phyloP scores from a whole-genome alignment of 2,329 filamentous ascomycete genomes.

The Talaromyces sp. region DNA sequence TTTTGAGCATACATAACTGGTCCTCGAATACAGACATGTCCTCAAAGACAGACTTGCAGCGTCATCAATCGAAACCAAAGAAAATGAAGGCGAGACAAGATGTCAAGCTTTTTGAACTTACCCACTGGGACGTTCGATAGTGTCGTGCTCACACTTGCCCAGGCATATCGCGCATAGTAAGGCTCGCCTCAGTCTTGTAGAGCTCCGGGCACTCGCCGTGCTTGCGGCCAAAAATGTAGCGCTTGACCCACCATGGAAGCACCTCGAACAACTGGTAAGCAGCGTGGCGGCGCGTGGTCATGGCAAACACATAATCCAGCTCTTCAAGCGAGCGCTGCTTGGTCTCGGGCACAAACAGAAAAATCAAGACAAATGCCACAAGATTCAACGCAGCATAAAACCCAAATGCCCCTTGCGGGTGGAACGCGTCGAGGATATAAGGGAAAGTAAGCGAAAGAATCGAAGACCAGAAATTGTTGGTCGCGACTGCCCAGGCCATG shows the following conservation, averaged over 20 bases:
- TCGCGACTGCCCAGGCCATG: slow-evolving; percentile 32
- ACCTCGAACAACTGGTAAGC: slow-evolving; percentile 49
- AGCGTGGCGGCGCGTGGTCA: slow-evolving; percentile 49
- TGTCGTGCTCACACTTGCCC: background rate
- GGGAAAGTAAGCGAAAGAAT: slow-evolving; percentile 41
- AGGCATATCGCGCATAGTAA: background rate
- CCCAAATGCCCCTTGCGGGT: slow-evolving; percentile 47
- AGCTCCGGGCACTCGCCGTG: slow-evolving; percentile 41
- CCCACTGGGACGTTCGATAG: background rate
- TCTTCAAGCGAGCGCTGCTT: slow-evolving; percentile 48
- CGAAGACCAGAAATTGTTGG: slow-evolving; percentile 36
- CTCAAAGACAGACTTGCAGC: background rate
- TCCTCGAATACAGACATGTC: background rate
- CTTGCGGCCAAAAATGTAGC: slow-evolving; percentile 50
- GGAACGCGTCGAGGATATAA: slow-evolving; percentile 38
- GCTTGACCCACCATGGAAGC: slow-evolving; percentile 54
- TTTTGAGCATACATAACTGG: background rate
- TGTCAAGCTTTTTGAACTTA: background rate
- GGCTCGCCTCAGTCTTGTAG: slow-evolving; percentile 28
- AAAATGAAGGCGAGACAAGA: background rate
- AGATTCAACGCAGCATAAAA: slow-evolving; percentile 55
- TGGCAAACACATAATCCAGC: slow-evolving; percentile 48
- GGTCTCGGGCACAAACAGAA: slow-evolving; percentile 50
- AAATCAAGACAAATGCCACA: slow-evolving; percentile 52
- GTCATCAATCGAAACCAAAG: background rate